Evolutionary conservation across 148 eudicot genomes (phyloP).

Genomic region (Fallopia convolvulus): DNA sequence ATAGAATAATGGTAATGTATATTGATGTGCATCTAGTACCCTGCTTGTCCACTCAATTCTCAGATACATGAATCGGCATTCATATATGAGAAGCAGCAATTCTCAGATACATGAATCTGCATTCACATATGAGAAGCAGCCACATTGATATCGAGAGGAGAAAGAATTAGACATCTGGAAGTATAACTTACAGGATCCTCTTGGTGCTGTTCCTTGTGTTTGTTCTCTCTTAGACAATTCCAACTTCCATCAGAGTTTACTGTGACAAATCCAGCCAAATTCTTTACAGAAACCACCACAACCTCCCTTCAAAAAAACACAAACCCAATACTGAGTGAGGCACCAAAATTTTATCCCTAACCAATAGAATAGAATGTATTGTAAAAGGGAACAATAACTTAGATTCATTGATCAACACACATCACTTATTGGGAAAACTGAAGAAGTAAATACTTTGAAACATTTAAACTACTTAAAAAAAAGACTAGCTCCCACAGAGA

Average conservation of each 20-base stretch:
- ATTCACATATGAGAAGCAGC: background rate
- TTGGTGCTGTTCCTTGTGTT: constrained; percentile 47
- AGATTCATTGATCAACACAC: background rate
- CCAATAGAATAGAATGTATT: background rate
- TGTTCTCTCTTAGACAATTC: constrained; percentile 48
- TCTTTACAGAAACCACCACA: constrained; percentile 59
- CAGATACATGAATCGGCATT: background rate
- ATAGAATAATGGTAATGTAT: background rate
- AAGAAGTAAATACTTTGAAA: background rate
- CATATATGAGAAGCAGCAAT: background rate
- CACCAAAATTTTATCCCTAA: background rate
- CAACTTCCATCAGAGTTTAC: constrained; percentile 70
- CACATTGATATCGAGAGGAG: background rate
- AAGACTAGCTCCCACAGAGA: background rate
- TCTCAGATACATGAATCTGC: background rate
- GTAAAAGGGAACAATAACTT: background rate
- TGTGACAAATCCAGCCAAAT: constrained; percentile 53
- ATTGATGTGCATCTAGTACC: background rate
- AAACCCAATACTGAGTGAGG: background rate
- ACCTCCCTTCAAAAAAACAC: constrained; percentile 40
- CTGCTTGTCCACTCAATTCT: background rate
- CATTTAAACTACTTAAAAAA: background rate
- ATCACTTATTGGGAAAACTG: background rate
- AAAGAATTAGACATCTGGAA: constrained; percentile 6
- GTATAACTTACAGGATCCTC: constrained; percentile 65